Conservation (phyloP, 2,329 filamentous ascomycete species). For the Alternaria brassicae region DNA sequence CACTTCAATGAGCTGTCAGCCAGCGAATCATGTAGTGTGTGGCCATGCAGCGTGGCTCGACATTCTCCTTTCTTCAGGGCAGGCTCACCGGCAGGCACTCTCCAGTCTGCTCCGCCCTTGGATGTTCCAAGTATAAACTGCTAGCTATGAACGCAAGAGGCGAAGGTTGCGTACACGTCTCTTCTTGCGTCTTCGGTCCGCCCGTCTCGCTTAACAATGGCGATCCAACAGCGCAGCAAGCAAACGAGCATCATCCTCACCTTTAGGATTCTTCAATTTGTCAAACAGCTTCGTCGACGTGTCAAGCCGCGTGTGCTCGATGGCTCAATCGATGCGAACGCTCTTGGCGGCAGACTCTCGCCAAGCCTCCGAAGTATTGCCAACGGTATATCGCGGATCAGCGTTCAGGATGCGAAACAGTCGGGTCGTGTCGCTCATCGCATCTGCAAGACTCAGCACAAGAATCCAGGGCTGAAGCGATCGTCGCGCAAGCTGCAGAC, state of each 20-base stretch:
- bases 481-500: conserved; percentile 29
- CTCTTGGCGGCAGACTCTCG: conserved; percentile 33
- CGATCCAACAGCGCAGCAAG: conserved; percentile 35
- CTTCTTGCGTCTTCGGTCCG: conserved; percentile 30
- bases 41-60: conserved; percentile 25
- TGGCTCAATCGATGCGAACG: conserved; percentile 25
- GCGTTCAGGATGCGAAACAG: conserved; percentile 30
- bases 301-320: conserved; percentile 41
- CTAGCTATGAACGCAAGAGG: conserved; percentile 16
- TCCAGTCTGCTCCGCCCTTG: conserved; percentile 36
- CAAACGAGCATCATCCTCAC: conserved; percentile 46
- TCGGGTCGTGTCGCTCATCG: conserved; percentile 21
- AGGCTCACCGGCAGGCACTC: conserved; percentile 32
- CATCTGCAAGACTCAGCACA: conserved; percentile 18
- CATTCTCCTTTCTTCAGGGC: conserved; percentile 23
- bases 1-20: conserved; percentile 5
- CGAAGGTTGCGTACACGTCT: conserved; percentile 26
- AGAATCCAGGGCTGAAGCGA: conserved; percentile 18
- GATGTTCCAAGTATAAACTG: conserved; percentile 36
- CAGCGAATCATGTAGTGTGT: conserved; percentile 29
- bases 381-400: conserved; percentile 32
- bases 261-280: conserved; percentile 49
- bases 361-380: conserved; percentile 40
- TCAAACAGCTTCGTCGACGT: conserved; percentile 49
- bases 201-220: conserved; percentile 38